phyloP scores from a whole-genome alignment of 192 early-diverging fungal genomes.

The Chytriomyces confervae region DNA sequence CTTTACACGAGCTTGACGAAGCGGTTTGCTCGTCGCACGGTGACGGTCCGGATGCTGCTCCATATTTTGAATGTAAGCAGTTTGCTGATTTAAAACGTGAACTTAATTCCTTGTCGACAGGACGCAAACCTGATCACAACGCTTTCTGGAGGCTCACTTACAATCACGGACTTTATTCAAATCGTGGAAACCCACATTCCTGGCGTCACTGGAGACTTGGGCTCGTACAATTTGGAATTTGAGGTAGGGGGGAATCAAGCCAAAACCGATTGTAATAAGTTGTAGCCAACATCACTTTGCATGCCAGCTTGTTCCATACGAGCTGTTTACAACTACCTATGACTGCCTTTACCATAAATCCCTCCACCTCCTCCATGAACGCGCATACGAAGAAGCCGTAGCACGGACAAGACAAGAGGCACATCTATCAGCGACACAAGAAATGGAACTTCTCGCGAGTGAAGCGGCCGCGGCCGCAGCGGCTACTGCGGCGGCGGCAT shows the following conservation, averaged over 20 bases:
- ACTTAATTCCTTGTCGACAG: constrained; percentile 21
- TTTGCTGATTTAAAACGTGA: constrained; percentile 21
- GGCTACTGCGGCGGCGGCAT: neutral
- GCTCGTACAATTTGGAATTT: constrained; percentile 54
- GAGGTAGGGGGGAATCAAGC: constrained; percentile 41
- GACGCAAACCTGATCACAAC: constrained; percentile 49
- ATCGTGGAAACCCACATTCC: constrained; percentile 40
- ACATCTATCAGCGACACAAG: neutral
- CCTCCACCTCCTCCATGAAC: constrained; percentile 4
- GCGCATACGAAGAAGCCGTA: constrained; percentile 11
- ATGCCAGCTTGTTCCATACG: constrained; percentile 46
- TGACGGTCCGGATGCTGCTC: constrained; percentile 52
- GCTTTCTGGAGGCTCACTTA: constrained; percentile 28
- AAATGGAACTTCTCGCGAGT: neutral
- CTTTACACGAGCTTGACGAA: constrained; percentile 39
- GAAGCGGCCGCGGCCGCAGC: neutral
- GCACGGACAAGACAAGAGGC: neutral
- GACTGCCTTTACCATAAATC: constrained; percentile 35
- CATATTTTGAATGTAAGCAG: constrained; percentile 28
- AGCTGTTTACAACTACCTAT: constrained; percentile 42
- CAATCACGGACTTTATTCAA: constrained; percentile 41
- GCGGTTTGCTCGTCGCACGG: constrained; percentile 38
- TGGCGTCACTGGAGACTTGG: constrained; percentile 34
- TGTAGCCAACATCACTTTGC: neutral
- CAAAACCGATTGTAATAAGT: neutral